Base-by-base conservation (phyloP, 1,284 basidiomycete species). In the Ceratobasidium sp. region DNA sequence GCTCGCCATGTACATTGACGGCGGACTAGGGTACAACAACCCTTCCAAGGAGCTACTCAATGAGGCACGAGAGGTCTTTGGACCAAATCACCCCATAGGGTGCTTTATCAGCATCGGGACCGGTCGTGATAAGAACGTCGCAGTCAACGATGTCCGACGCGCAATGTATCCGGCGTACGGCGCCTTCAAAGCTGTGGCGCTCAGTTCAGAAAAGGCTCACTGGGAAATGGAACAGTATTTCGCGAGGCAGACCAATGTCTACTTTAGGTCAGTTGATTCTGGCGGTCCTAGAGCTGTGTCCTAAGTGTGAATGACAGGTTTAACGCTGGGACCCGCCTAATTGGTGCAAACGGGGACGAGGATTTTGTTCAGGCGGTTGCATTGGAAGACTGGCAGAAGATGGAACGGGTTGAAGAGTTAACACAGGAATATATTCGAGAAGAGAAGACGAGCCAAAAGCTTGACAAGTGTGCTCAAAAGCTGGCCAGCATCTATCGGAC, bases 71-170 rank as follows among this genome's bases (percentile, higher is more conserved):
- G 53, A 69, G 2, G 66, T 69, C 12, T 69, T 58, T 46, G 66
- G 66, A 48, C 54, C 66, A 14, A 25, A 69, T 21, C 51, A 46
- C 36, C 23, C 51, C 11, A 58, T 69, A 5, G 66, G 66, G 5
- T 69, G 66, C 25, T 69, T 69, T n/a, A 28, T 69, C 28, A 69
- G 66, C n/a, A 69, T 69, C 21, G 66, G 66, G n/a, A 69, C 66
- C 4, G 66, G 66, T 3, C 23, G 14, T 11, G 66, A 69, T 25
- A 56, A 42, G 33, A 69, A 69, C 33, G 53, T 46, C 33, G 40
- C 38, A 4, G 25, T 69, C 30, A 28, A 36, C 16, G 40, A 46
- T 30, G 36, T 58, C n/a, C 66, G 53, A 2, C 54, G 42, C 23
- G 16, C 30, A 25, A 63, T 28, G 21, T 33, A 12, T n/a, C 42